Base-by-base conservation (phyloP, 257 asterid genomes). In the Oldenlandia corymbosa region DNA sequence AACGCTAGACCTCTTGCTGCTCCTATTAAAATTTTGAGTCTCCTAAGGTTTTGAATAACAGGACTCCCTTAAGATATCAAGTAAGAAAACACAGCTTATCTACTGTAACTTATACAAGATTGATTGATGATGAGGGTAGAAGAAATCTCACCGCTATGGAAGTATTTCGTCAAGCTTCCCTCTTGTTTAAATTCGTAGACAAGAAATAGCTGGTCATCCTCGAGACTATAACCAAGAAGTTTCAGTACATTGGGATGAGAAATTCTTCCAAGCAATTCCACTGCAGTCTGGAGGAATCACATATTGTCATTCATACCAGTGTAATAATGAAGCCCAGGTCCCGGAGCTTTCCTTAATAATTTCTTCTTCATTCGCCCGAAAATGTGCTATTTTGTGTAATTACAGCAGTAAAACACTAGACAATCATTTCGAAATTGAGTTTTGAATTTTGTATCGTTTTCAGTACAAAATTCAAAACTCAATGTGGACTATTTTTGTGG, bases 131-230 rank as follows among this genome's bases (percentile, higher is more conserved):
- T 55, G 9, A 57, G 27, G 7, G 45, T 2, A 43, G 28, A n/a
- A n/a, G n/a, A n/a, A n/a, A n/a, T 7, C 95, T 82, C 81, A 90
- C 97, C 85, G 79, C 91, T 90, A 69, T 87, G 87, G 2, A 85
- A 90, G 70, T 85, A 94, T 76, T 90, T 87, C 87, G 87, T 95
- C 62, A 90, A 75, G 95, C 95, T 90, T 62, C 97, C 97, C 60
- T 87, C 84, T 27, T 80, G 84, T 90, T 87, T 83, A 73, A 81
- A 90, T 56, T 90, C 94, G n/a, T 90, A 90, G 57, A 87, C 88
- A 37, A 90, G 94, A 36, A 90, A 78, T 20, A 87, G 76, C 80
- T 87, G 95, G 26, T 60, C 73, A 14, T 79, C 95, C 70, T 90
- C 95, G 90, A 77, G 80, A 59, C 97, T 74, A 71, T 90, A 90